Evolutionary conservation across 208 protist genomes (phyloP).

Genomic region (Crithidia mellificae): DNA sequence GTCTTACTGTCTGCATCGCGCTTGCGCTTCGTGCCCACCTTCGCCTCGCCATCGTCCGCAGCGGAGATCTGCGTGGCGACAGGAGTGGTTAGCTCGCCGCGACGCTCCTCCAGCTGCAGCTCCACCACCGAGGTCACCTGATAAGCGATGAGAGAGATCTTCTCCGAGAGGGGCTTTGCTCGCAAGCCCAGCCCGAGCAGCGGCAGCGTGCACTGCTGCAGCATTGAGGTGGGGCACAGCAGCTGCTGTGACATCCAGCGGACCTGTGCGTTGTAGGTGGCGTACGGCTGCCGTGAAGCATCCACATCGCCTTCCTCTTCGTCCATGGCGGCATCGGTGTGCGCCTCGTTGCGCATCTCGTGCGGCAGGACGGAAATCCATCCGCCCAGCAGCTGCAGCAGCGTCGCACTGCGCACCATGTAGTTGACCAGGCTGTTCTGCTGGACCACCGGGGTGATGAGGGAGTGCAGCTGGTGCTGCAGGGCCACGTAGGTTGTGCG

Average conservation of each 20-base stretch:
- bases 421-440: slow-evolving; percentile 71
- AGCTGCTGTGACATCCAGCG: slow-evolving; percentile 45
- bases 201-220: slow-evolving; percentile 42
- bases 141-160: slow-evolving; percentile 54
- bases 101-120: slow-evolving; percentile 76
- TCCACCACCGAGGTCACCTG: slow-evolving; percentile 59
- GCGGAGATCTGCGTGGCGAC: neutral
- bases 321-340: neutral
- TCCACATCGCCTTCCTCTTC: slow-evolving; percentile 1
- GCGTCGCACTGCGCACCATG: slow-evolving; percentile 81
- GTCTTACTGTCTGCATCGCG: slow-evolving; percentile 2
- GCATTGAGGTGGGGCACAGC: slow-evolving; percentile 25
- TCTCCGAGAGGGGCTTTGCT: slow-evolving; percentile 53
- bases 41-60: neutral
- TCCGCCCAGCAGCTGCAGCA: slow-evolving; percentile 82
- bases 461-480: slow-evolving; percentile 53
- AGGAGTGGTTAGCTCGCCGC: slow-evolving; percentile 30
- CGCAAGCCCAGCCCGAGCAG: slow-evolving; percentile 51
- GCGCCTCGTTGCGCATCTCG: slow-evolving; percentile 12
- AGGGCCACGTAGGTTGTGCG: slow-evolving; percentile 36
- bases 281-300: neutral
- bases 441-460: slow-evolving; percentile 59
- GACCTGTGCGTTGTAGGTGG: slow-evolving; percentile 29
- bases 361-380: slow-evolving; percentile 64
- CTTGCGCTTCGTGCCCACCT: slow-evolving; percentile 22